Conservation (phyloP, 345 rosid genomes). For the Eucalyptus sp. region DNA sequence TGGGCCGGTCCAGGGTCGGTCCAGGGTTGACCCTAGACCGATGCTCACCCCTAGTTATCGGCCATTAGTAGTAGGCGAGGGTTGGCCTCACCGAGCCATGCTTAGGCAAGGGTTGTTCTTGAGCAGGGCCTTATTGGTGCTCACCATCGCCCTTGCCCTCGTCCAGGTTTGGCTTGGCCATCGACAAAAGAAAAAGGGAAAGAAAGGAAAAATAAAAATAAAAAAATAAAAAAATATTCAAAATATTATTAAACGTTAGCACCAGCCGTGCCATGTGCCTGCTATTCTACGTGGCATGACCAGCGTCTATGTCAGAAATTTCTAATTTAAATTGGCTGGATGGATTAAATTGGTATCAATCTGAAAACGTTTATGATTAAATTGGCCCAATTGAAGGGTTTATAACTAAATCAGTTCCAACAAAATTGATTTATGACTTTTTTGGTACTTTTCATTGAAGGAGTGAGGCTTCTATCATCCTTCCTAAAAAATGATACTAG, state of each 20-base stretch:
- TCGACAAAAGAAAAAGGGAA: not conserved
- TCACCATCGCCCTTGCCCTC: not conserved
- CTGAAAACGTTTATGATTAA: too few species aligned
- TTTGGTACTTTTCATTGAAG: not conserved
- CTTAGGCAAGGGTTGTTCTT: not conserved
- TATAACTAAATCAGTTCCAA: not conserved
- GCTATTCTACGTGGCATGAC: too few species aligned
- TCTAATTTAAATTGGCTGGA: too few species aligned
- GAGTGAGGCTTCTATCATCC: not conserved
- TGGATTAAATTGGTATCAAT: too few species aligned
- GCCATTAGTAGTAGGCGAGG: not conserved
- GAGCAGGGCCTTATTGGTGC: not conserved
- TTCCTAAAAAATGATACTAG: not conserved
- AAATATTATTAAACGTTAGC: too few species aligned
- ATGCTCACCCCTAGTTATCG: too few species aligned
- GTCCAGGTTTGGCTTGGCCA: not conserved
- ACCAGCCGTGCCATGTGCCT: fast-evolving
- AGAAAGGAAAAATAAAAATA: too few species aligned
- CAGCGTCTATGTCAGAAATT: fast-evolving
- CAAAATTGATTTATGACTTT: not conserved
- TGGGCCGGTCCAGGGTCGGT: too few species aligned
- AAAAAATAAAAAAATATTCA: too few species aligned
- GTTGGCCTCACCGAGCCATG: not conserved
- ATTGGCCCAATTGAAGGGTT: too few species aligned
- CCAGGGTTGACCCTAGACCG: too few species aligned